Evolutionary conservation across 1,139 yeast species (phyloP), one percentile per base, ranked within the genome.

Genomic region (Pichiaceae sp.): DNA sequence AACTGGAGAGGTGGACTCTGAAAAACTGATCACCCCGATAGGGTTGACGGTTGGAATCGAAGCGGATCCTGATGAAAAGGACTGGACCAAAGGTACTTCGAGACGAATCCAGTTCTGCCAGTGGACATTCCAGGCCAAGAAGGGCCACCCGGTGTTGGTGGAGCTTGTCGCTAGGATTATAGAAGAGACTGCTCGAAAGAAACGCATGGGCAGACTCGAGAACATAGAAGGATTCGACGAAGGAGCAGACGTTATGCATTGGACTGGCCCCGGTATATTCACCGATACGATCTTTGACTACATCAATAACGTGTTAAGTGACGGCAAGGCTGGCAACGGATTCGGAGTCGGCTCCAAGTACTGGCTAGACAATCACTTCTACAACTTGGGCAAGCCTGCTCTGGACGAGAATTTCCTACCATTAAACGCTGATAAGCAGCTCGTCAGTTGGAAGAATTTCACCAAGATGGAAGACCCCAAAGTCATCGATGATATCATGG

Each of bases 191-290:
- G 58, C 79, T 42, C 52, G 67, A 17, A 70, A 70, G 44, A 63
- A 46, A 31, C 9, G 33, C n/a, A 34, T 42, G 37, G 54, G 54
- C 4, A 34, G 25, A 3, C 36, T 21, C 9, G 11, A 7, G 11
- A 42, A 37, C n/a, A 50, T 63, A 8, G 65, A 64, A 40, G 59
- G 80, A 15, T 76, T 78, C 41, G 74, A 68, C 48, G 17, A 32
- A 57, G 57, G 78, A 3, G 77, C 75, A 9, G 79, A 73, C 52
- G 71, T 82, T 25, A 78, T 82, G 85, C 67, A 74, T 47, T 82
- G 91, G 91, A 81, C 93, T 0, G 93, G 93, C 2, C 86, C 91
- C 1, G 91, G 84, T 14, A 69, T 80, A 14, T 82, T 80, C 72
- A 81, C 93, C 0, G 93, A 82, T 54, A 63, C 68, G 20, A 69